Evolutionary conservation across 1,139 yeast species (phyloP).

Genomic region (Ashbya aceris): DNA sequence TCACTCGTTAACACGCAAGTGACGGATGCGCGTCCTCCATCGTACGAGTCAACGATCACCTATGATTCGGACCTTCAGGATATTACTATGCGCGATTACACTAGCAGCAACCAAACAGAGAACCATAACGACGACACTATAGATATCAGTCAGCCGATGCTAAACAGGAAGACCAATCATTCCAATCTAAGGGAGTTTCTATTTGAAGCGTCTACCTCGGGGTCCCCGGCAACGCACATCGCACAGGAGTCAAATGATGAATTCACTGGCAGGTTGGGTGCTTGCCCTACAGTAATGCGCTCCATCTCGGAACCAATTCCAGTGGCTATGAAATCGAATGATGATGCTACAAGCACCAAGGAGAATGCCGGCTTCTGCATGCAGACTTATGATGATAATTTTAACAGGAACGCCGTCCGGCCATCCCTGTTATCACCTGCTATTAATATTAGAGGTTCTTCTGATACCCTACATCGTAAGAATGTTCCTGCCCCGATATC

Average conservation of each 20-base stretch:
- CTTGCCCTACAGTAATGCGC: too few species aligned
- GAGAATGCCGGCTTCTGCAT: background rate
- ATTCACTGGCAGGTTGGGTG: too few species aligned
- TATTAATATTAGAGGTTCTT: background rate
- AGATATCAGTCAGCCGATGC: constrained; percentile 2
- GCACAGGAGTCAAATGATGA: background rate
- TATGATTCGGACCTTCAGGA: constrained; percentile 13
- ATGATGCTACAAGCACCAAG: background rate
- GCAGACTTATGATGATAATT: too few species aligned
- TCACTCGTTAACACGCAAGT: background rate
- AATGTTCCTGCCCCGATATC: constrained; percentile 3
- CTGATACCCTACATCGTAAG: background rate
- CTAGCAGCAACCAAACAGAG: background rate
- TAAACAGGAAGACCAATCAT: constrained; percentile 15
- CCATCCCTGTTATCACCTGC: background rate
- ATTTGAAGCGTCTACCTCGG: constrained; percentile 10
- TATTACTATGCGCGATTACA: background rate
- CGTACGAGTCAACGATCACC: constrained; percentile 6
- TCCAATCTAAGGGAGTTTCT: constrained; percentile 16
- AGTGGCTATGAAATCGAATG: background rate
- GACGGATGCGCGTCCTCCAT: too few species aligned
- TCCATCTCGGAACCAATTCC: background rate
- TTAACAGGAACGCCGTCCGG: background rate
- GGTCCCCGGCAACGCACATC: background rate
- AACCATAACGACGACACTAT: background rate